Base-by-base conservation (phyloP, 306 rosid genomes). In the Lagenaria siceraria region DNA sequence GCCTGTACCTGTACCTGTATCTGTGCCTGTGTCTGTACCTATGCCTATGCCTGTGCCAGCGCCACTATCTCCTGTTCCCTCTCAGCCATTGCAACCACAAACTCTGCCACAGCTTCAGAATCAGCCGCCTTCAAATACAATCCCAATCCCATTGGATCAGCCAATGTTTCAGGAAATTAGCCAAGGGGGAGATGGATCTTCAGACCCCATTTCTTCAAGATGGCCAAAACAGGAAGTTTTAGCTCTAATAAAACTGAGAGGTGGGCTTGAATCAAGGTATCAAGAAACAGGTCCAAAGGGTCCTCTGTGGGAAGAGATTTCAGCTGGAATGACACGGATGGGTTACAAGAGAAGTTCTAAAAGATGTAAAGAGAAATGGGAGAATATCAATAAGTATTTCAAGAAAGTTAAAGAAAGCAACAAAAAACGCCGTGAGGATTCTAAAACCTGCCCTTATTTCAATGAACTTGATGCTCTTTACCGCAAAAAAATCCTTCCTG, bases 281-380 rank as follows among this genome's bases (percentile, higher is more conserved):
- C 87, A 83, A 69, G 89, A 86, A 24, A 60, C 75, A 2, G 87
- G 86, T 53, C 87, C 84, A 3, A 86, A 86, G 59, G 89, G 89
- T 21, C 87, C 89, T 6, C 82, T 86, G 7, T 86, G 89, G 89
- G 89, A 86, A 49, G 86, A 84, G 52, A 81, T 86, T 31, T 83
- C 87, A 1, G 58, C 75, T 0, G 78, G 74, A 12, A 83, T 86
- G 89, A 56, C 40, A 21, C 77, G 54, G 76, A 76, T 89, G 11
- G 99, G 97, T 4, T 95, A 90, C 87, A 79, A 82, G 7, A 81
- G 97, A 64, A 95, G 82, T 65, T 46, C 98, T 0, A 95, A 92
- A 83, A 87, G 97, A 64, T 95, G 98, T 88, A 92, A 95, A 61
- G 99, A 95, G 84, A 95, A 95, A 77, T 95, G 99, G 97, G 99